Conservation (phyloP, 768 basidiomycete species). For the Sutorius australiensis region DNA sequence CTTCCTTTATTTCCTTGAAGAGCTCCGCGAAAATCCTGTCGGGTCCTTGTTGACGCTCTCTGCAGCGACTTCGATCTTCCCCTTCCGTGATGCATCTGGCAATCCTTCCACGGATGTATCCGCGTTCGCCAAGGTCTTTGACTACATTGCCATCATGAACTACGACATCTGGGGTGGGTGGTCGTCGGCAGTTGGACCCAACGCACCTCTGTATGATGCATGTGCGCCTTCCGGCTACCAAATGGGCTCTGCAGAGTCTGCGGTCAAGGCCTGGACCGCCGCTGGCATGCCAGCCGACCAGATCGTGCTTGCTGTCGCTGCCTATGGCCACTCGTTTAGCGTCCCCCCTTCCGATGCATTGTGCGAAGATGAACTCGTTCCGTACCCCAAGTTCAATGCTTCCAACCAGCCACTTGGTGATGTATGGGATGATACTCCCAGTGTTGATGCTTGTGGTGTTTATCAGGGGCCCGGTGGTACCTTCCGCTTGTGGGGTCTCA, state of each 20-base stretch:
- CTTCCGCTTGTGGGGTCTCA: slow-evolving; percentile 58
- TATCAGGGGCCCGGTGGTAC: slow-evolving; percentile 45
- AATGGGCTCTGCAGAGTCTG: slow-evolving; percentile 69
- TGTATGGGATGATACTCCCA: slow-evolving; percentile 47
- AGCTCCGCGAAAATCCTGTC: slow-evolving; percentile 54
- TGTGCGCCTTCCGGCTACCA: slow-evolving; percentile 61
- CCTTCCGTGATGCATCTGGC: slow-evolving; percentile 61
- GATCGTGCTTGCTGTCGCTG: slow-evolving; percentile 78
- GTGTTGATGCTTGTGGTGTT: slow-evolving; percentile 54
- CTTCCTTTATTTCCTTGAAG: slow-evolving; percentile 70
- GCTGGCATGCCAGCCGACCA: slow-evolving; percentile 69
- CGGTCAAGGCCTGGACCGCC: slow-evolving; percentile 64
- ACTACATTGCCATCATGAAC: slow-evolving; percentile 62
- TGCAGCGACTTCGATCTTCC: slow-evolving; percentile 63
- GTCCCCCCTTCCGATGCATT: slow-evolving; percentile 39
- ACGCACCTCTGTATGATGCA: slow-evolving; percentile 74
- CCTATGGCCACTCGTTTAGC: slow-evolving; percentile 76
- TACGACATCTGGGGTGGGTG: slow-evolving; percentile 60
- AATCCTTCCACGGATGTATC: slow-evolving; percentile 65
- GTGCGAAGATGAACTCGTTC: slow-evolving; percentile 35
- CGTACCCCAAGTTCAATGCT: slow-evolving; percentile 50
- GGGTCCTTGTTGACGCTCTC: slow-evolving; percentile 59
- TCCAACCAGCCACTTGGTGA: slow-evolving; percentile 49
- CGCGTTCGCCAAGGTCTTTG: slow-evolving; percentile 65
- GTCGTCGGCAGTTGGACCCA: slow-evolving; percentile 62